These are phyloP conservation scores for Penicillium pancosmium DNA, from an alignment of 495 filamentous ascomycete species.

Conservation along the genomic window DNA sequence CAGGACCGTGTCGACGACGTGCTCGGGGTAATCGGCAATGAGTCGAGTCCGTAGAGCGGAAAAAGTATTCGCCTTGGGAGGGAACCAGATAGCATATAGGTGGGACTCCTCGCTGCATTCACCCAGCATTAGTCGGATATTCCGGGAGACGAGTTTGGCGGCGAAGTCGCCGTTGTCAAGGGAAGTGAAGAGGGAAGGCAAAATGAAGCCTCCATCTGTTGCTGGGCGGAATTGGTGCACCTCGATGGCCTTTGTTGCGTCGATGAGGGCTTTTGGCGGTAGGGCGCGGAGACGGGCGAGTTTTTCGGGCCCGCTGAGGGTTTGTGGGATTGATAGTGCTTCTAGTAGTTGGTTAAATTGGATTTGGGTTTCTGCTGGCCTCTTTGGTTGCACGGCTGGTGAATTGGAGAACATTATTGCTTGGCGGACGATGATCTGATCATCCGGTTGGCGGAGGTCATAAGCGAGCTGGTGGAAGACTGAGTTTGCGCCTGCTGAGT, in stretches of 20 bases:
- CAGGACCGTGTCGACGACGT: slow-evolving; percentile 45
- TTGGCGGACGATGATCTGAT: slow-evolving; percentile 45
- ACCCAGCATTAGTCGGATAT: slow-evolving; percentile 54
- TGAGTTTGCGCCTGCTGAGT: slow-evolving; percentile 70
- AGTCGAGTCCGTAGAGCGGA: slow-evolving; percentile 47
- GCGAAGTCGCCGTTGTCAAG: slow-evolving; percentile 55
- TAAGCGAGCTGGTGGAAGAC: slow-evolving; percentile 61
- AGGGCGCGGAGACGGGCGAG: slow-evolving; percentile 47
- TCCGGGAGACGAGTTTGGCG: slow-evolving; percentile 38
- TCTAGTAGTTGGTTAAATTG: slow-evolving; percentile 60
- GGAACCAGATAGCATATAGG: slow-evolving; percentile 50
- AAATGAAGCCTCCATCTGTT: slow-evolving; percentile 54
- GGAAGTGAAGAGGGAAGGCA: slow-evolving; percentile 41
- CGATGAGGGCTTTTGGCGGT: slow-evolving; percentile 40
- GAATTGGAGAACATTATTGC: slow-evolving; percentile 60
- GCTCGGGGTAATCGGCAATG: slow-evolving; percentile 54
- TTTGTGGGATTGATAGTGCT: slow-evolving; percentile 46
- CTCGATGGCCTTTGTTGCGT: slow-evolving; percentile 38
- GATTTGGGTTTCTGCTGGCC: slow-evolving; percentile 44
- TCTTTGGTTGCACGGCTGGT: slow-evolving; percentile 57
- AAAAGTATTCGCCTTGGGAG: slow-evolving; percentile 41
- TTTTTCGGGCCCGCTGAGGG: slow-evolving; percentile 44
- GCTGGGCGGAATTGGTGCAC: slow-evolving; percentile 58
- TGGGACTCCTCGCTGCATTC: slow-evolving; percentile 58
- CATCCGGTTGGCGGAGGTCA: slow-evolving; percentile 50